Evolutionary conservation across 192 early-diverging fungal species (phyloP).

Genomic region (Coemansia sp.): DNA sequence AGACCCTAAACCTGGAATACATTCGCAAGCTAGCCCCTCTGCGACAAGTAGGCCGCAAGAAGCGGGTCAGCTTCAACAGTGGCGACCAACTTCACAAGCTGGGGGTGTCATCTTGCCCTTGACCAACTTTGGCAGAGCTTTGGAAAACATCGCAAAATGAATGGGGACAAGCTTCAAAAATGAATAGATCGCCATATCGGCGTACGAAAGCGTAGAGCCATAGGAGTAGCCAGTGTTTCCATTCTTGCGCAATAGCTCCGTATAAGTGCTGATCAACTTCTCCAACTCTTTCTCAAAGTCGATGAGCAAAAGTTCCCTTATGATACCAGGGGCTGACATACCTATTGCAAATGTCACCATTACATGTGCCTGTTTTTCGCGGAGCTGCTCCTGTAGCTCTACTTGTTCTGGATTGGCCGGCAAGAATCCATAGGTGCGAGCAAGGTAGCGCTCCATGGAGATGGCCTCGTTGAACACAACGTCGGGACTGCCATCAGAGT

Average conservation of each 20-base stretch:
- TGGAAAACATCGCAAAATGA: neutral
- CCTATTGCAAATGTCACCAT: neutral
- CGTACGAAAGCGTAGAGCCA: conserved; percentile 46
- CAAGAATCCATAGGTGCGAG: conserved; percentile 51
- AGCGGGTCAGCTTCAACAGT: conserved; percentile 25
- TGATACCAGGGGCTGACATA: neutral
- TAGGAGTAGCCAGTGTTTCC: conserved; percentile 58
- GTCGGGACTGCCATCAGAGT: conserved; percentile 17
- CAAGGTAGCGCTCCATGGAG: conserved; percentile 59
- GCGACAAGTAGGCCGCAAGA: conserved; percentile 1
- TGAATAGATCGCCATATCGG: conserved; percentile 36
- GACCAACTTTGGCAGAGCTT: neutral
- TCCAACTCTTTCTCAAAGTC: conserved; percentile 24
- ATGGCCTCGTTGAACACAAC: conserved; percentile 45
- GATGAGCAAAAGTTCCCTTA: neutral
- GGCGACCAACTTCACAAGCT: conserved; percentile 30
- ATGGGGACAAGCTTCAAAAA: conserved; percentile 24
- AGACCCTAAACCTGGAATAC: neutral
- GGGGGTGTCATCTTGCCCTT: conserved; percentile 26
- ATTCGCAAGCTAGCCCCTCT: neutral
- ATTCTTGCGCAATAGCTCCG: conserved; percentile 48
- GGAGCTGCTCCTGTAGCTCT: conserved; percentile 26
- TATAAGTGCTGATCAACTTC: conserved; percentile 39
- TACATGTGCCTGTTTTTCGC: conserved; percentile 13
- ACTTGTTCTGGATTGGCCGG: conserved; percentile 34